Percentiles rank a stretch among this genome's conserved stretches.
Conservation (phyloP, 208 protist species). For the Blastocrithidia nonstop region DNA sequence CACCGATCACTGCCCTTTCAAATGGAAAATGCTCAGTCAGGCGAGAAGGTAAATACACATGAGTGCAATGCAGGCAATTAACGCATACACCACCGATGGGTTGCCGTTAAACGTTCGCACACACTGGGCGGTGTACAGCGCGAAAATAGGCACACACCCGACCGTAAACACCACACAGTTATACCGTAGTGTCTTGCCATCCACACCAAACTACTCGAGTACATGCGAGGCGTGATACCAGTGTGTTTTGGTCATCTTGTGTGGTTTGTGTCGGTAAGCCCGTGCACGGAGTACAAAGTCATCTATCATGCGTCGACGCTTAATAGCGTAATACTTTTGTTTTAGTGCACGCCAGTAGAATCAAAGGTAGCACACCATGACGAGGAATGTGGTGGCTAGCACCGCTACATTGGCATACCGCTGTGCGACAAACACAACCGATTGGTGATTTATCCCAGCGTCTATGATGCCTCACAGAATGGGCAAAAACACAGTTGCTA, state of each 20-base stretch:
- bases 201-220: slow-evolving; percentile 79
- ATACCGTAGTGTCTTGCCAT: slow-evolving; percentile 43
- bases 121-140: slow-evolving; percentile 35
- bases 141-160: slow-evolving; percentile 62
- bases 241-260: slow-evolving; percentile 46
- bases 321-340: slow-evolving; percentile 36
- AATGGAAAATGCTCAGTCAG: slow-evolving; percentile 51
- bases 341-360: slow-evolving; percentile 57
- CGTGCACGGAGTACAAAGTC: slow-evolving; percentile 46
- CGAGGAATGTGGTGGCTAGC: slow-evolving; percentile 25
- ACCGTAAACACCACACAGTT: slow-evolving; percentile 66
- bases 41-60: slow-evolving; percentile 47
- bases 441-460: slow-evolving; percentile 21
- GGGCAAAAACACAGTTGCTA: slow-evolving; percentile 47
- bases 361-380: slow-evolving; percentile 65
- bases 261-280: slow-evolving; percentile 18
- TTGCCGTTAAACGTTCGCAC: slow-evolving; percentile 31
- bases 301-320: slow-evolving; percentile 23
- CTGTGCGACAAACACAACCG: slow-evolving; percentile 48
- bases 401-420: slow-evolving; percentile 53
- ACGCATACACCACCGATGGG: slow-evolving; percentile 41
- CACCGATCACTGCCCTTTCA: slow-evolving; percentile 46
- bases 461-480: slow-evolving; percentile 67
- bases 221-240: slow-evolving; percentile 74
- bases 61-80: slow-evolving; percentile 31